Evolutionary conservation across 73 alveolate genomes (phyloP).

Genomic region (Tetrahymena malaccensis): DNA sequence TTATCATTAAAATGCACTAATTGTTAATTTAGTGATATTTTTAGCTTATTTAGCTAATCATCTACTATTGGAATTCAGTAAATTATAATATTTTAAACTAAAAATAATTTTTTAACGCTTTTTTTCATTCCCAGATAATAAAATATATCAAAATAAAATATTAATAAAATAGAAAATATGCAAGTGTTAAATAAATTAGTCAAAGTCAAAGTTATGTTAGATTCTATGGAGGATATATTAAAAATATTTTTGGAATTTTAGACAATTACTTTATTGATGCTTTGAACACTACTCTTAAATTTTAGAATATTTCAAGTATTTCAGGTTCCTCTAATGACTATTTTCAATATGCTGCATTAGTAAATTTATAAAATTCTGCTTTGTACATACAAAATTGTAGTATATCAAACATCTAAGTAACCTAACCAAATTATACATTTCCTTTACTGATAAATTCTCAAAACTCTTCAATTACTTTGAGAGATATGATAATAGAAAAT

Average conservation of each 20-base stretch:
- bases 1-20: neutral
- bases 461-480: neutral
- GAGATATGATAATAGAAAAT: neutral
- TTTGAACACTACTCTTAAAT: neutral
- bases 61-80: no score
- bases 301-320: neutral
- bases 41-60: neutral
- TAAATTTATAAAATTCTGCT: neutral
- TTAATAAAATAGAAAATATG: neutral
- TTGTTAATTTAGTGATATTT: neutral
- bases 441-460: neutral
- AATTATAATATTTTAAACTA: no score
- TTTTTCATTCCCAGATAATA: no score
- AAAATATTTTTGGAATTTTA: neutral
- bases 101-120: neutral
- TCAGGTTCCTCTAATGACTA: no score
- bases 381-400: neutral
- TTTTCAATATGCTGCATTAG: neutral
- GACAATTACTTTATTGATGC: neutral
- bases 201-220: neutral
- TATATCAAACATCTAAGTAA: neutral
- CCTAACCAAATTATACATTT: neutral
- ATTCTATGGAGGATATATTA: neutral
- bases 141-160: no score
- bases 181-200: neutral